Base-by-base conservation (phyloP, 176 grass and related monocot genomes). In the Phyllostachys edulis region DNA sequence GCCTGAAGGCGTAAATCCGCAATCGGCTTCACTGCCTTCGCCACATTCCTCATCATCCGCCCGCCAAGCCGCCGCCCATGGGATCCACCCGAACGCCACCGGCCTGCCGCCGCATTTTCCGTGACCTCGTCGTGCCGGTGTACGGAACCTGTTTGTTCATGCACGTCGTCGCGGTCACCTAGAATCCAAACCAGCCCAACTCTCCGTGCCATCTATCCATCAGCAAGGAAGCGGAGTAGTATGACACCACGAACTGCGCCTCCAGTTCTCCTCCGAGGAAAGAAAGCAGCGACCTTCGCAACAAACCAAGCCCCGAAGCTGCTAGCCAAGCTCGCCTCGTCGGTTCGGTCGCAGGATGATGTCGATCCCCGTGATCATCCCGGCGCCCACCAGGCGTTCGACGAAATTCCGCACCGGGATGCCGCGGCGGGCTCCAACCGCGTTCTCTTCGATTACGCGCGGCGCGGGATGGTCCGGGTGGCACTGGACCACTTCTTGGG, bases 371-470 rank as follows among this genome's bases (percentile, higher is more conserved):
- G 57, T 7, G 40, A 27, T 46, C 23, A 2, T 27, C 54, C n/a
- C 4, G 5, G 52, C 3, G 55, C 75, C 73, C 56, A 73, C 82
- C 85, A 78, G 62, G 24, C 39, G 78, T 91, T 93, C 69, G 91
- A 91, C 71, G 64, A 67, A 97, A 90, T 80, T 42, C 23, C 81
- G 24, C 20, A 13, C 36, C 7, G 39, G 41, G 77, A 80, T 23
- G 50, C 13, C 29, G 2, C 27, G 20, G 15, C 52, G 9, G 37
- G 85, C 10, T 59, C 51, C 24, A 62, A 62, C 79, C 40, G 26
- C 16, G 20, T 29, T 15, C 27, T 89, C 42, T 44, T 76, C 10
- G 64, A 82, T 1, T 64, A 80, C 64, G 57, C 23, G 6, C 64
- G 44, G 39, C 63, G 80, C 2, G 81, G 82, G 34, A 56, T n/a